Conservation (phyloP, 345 rosid genomes). For the Bruguiera gymnorhiza region DNA sequence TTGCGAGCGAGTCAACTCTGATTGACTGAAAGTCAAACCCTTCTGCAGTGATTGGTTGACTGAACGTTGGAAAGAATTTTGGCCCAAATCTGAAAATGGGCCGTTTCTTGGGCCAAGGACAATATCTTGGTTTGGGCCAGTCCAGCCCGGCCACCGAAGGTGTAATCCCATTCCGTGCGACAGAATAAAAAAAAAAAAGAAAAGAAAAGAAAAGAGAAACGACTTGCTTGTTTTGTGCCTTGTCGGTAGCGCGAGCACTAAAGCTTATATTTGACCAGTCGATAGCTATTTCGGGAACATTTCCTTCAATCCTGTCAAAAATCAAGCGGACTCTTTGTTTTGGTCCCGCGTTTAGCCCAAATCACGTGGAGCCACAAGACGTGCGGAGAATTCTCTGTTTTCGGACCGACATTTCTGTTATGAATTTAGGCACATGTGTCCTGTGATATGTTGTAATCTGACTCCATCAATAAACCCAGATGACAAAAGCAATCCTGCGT, state of each 20-base stretch:
- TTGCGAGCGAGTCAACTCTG: not conserved
- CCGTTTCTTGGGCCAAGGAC: too few species aligned
- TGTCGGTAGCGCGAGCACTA: not conserved
- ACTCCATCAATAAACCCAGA: too few species aligned
- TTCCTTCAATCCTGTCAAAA: not conserved
- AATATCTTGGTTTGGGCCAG: too few species aligned
- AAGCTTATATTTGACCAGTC: not conserved
- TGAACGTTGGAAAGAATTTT: too few species aligned
- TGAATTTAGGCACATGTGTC: not conserved
- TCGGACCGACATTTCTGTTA: not conserved
- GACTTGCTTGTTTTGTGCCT: not conserved
- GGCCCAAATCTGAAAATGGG: too few species aligned
- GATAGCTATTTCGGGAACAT: not conserved
- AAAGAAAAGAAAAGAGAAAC: not conserved
- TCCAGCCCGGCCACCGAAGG: too few species aligned
- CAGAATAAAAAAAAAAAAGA: too few species aligned
- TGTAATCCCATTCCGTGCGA: too few species aligned
- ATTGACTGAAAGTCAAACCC: not conserved
- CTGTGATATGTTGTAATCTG: too few species aligned
- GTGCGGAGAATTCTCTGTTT: not conserved
- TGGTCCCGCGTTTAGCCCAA: not conserved
- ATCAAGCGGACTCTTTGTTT: not conserved
- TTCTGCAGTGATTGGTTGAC: too few species aligned
- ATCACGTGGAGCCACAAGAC: constrained; percentile 4
- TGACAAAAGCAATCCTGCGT: too few species aligned